A percentile compares a stretch with the other conserved stretches of the same genome.
phyloP scores from a whole-genome alignment of 2,329 filamentous ascomycete genomes.

The Colletotrichum siamense region DNA sequence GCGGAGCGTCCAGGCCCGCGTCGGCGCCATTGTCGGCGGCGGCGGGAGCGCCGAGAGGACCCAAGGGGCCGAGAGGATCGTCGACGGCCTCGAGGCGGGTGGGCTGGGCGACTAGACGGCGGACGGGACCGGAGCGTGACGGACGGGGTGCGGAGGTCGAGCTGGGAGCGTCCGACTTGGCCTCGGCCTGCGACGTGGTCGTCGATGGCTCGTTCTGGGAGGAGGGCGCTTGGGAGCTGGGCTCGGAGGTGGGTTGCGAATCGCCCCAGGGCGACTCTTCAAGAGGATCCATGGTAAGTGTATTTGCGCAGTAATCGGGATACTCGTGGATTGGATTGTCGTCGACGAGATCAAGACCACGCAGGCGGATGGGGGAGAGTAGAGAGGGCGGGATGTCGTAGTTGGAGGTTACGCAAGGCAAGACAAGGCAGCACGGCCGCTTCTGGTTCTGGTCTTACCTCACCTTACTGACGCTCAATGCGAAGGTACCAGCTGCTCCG shows the following conservation, averaged over 20 bases:
- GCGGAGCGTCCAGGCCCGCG: constrained; percentile 57
- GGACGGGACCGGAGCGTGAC: constrained; percentile 51
- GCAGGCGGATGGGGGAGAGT: background rate
- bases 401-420: constrained; percentile 9
- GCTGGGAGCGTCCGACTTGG: constrained; percentile 33
- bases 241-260: constrained; percentile 36
- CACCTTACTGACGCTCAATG: background rate
- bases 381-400: background rate
- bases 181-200: constrained; percentile 29
- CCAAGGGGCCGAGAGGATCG: constrained; percentile 79
- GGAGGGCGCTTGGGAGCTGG: constrained; percentile 36
- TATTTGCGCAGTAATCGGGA: background rate
- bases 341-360: background rate
- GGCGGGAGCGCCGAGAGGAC: constrained; percentile 62
- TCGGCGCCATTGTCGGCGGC: constrained; percentile 49
- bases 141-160: constrained; percentile 38
- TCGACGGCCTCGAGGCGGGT: constrained; percentile 80
- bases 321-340: background rate
- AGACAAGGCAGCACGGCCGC: constrained; percentile 9
- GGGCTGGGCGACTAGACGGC: constrained; percentile 74
- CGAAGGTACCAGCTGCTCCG: constrained; percentile 3
- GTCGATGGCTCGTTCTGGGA: constrained; percentile 32
- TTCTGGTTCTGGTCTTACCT: constrained; percentile 9
- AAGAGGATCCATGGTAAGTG: constrained; percentile 48
- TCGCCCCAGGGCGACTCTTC: constrained; percentile 62